Base-by-base conservation (phyloP, 1,284 basidiomycete genomes). In the Agroathelia rolfsii region DNA sequence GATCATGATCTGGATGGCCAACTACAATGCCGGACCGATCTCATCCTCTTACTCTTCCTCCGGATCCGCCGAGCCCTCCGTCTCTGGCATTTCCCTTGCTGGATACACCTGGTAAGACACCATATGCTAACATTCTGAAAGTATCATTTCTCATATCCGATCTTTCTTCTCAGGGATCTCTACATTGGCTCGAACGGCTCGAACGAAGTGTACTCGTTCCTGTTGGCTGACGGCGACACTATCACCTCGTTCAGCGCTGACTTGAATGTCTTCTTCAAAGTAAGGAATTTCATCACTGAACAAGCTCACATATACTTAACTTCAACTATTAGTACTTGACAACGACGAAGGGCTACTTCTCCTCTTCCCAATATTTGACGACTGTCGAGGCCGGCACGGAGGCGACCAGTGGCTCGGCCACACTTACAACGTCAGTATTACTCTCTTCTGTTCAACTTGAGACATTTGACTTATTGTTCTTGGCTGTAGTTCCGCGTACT, bases 1-100 rank as follows among this genome's bases (percentile, higher is more conserved):
- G 47, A 64, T 77, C 41, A 80, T 80, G 76, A 53, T 80, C 38
- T 79, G 77, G 76, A 61, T 78, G 9, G 72, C 60, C 4, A 72
- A 69, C 47, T 62, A 53, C 55, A 67, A 69, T 40, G 64, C 75
- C 6, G 64, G 64, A 2, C 76, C 76, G 3, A 76, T 78, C 43
- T 72, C 71, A 12, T 51, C 54, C 20, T 17, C 40, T 0, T 77
- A 72, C 49, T 55, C 55, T 43, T 50, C 61, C 1, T 39, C 58
- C 22, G 73, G 73, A 3, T 47, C 58, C n/a, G 62, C 75, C 1
- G 46, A 58, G 20, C 62, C 76, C 30, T 52, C 64, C 15, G 66
- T 55, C 12, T 59, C 49, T 16, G 58, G 54, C 41, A 37, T 78
- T 20, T 50, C 45, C 19, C 43, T 80, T 37, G 69, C 56, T n/a